Evolutionary conservation across 2,329 filamentous ascomycete species (phyloP), one percentile per base, ranked within the genome.

Genomic region (Hypoxylon sp.): DNA sequence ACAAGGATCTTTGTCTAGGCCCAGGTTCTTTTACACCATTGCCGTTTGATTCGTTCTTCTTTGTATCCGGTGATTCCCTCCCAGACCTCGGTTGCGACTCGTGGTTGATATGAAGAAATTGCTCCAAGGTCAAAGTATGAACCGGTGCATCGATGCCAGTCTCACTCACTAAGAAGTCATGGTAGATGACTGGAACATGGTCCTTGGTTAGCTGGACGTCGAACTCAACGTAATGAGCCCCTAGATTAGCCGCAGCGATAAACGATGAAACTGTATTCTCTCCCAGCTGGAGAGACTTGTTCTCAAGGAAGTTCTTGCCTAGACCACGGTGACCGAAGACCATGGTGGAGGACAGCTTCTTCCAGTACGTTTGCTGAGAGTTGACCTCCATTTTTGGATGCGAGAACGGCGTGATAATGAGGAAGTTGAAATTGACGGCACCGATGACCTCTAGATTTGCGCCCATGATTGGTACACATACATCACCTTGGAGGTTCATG

Each of bases 171-270:
- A 98, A 85, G 77, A 99, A 99, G 80, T 99, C 96, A 78, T 99
- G 96, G 78, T 99, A 99, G 75, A 99, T 97, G 71, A 99, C 95
- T 0, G 96, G 96, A 1, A 99, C 94, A 75, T 97, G 94, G 78
- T 99, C 96, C 77, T 99, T 99, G n/a, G 96, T 99, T 42, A 99
- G 84, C 78, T 99, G 96, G 0, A 99, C 96, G 78, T 99, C 96
- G 76, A 92, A 91, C 74, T 91, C 89, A 51, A 92, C 89, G 73
- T 91, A 91, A 62, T 91, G 87, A 2, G 89, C 96, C 8, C 96
- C 96, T 57, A 99, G 81, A 73, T 98, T 98, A 47, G 95, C 94
- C 1, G 96, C 96, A 2, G 95, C 94, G 76, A 98, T 97, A 81
- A 99, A 99, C 0, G 96, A 98, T 62, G 91, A 92, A 26, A 99